Evolutionary conservation across 331 rosid species (phyloP).

Genomic region (Quercus phellos): DNA sequence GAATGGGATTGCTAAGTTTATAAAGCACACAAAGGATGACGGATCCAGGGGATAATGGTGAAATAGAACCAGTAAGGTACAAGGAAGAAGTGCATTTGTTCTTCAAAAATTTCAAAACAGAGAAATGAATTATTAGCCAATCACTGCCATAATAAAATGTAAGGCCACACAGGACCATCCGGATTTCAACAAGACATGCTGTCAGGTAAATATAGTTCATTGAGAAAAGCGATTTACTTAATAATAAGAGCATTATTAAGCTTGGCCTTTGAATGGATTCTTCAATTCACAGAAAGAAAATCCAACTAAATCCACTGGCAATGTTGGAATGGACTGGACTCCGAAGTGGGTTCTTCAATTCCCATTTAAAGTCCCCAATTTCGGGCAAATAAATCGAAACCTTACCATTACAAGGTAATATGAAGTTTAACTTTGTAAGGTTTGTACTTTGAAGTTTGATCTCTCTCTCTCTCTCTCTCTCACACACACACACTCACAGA

Average conservation of each 20-base stretch:
- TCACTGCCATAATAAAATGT: not conserved
- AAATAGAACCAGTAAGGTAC: not conserved
- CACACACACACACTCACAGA: not conserved
- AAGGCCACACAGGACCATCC: not conserved
- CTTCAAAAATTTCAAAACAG: not conserved
- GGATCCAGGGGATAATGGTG: not conserved
- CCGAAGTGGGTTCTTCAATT: not conserved
- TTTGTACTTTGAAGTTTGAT: not conserved
- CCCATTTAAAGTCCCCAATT: not conserved
- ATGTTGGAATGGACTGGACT: not conserved
- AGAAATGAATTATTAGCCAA: not conserved
- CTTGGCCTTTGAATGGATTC: not conserved
- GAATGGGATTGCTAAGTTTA: not conserved
- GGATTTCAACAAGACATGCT: not conserved
- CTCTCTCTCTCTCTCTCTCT: too few species aligned
- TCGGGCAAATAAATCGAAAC: not conserved
- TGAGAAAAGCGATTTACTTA: not conserved
- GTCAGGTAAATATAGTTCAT: not conserved
- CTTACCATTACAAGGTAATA: not conserved
- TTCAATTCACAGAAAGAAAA: not conserved
- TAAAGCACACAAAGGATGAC: not conserved
- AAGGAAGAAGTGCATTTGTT: not conserved
- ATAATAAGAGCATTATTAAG: not conserved
- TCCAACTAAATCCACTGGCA: not conserved
- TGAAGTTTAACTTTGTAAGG: not conserved